Evolutionary conservation across 73 alveolate genomes (phyloP), one percentile per base, ranked within the genome.

Genomic region (Paramecium biaurelia): DNA sequence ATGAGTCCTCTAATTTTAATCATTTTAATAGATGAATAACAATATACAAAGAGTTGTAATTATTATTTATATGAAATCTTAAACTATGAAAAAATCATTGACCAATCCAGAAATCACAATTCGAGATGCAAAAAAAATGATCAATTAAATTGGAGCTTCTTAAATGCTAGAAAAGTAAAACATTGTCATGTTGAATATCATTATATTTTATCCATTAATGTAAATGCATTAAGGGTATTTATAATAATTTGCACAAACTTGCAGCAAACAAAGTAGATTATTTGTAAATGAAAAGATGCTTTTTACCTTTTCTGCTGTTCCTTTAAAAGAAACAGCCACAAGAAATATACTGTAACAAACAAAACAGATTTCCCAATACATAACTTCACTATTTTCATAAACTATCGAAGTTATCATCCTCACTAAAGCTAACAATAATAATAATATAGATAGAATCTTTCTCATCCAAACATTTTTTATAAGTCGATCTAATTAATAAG

Each of bases 341-440:
- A 72, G 45, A 38, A 32, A 32, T 34, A 72, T 35, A 72, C 59
- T 72, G 37, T 72, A 72, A 72, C 56, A 72, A 15, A 18, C n/a
- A 11, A 72, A 72, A 34, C 86, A 34, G n/a, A 72, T 35, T 37
- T 72, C 86, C 86, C 86, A 72, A 42, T 72, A 72, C 58, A 72
- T 35, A 21, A 37, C n/a, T 30, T 20, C 45, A 6, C 9, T 34
- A 35, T 72, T 38, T 37, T 12, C 86, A 12, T 15, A 2, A 5
- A 72, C 45, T 5, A 72, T 21, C 5, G 86, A 72, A 34, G 34
- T 14, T 14, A 72, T 38, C 18, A 72, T 18, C 11, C 86, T 32
- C n/a, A 35, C 86, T 21, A 32, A 72, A 5, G 59, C 58, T 7
- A 28, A 72, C 26, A n/a, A 7, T 37, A 38, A 6, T 10, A 72